Evolutionary conservation across 139 green algal genomes (phyloP), one percentile per base, ranked within the genome.

Genomic region (Micractinium conductrix): DNA sequence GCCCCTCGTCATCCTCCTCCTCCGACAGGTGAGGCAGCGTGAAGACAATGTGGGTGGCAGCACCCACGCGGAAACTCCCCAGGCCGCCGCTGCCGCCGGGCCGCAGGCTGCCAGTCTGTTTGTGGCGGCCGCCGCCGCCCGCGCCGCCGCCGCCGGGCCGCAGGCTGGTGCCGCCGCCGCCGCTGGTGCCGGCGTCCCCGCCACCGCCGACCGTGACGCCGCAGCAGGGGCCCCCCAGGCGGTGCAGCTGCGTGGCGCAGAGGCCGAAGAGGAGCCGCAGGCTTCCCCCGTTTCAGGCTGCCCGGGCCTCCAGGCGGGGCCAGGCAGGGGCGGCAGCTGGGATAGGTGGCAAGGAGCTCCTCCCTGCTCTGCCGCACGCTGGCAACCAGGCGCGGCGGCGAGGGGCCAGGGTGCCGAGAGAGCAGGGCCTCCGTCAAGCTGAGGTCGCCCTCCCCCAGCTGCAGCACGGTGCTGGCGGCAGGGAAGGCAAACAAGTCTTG

Each of bases 401-500:
- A n/a, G 42, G 6, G 40, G 21, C 35, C 68, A 22, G 21, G 26
- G 55, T 6, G n/a, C 28, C n/a, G 1, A 19, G n/a, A 14, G 16
- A 65, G 42, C 45, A 91, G 58, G 10, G 85, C 81, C 42, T 76
- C 43, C 10, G 80, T 74, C 44, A 91, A 91, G 28, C 38, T 63
- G 26, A 91, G 88, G 74, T 91, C 85, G 43, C 88, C 88, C 67
- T 91, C 88, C 24, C 88, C 88, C 16, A 91, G 70, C 80, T 90
- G 75, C 58, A 91, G 63, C 42, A 91, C 42, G 2, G 60, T 37
- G 43, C 73, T 60, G 30, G 19, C 40, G 21, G 5, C 10, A 45
- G 37, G 21, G 38, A 81, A 81, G 22, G 35, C 35, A 37, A 81
- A 48, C 45, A 67, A 33, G n/a, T n/a, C n/a, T n/a, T n/a, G n/a